Conservation (phyloP, 106 monocot species). For the Dendrobium chrysotoxum region DNA sequence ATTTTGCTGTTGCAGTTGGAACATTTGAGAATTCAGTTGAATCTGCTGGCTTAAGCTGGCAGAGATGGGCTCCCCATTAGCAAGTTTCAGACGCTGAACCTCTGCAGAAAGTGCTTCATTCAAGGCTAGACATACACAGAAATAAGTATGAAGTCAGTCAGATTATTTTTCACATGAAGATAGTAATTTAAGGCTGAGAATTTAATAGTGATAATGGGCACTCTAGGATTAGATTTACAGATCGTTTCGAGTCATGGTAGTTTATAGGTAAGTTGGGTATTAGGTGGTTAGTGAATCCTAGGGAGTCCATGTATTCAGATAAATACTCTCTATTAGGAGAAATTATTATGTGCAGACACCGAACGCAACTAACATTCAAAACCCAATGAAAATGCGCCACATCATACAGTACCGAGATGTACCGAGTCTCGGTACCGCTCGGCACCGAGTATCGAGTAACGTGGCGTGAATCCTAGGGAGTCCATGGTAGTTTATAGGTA, state of each 20-base stretch:
- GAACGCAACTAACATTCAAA: too few species aligned
- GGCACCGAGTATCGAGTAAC: too few species aligned
- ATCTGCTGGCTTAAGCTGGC: conserved; percentile 60
- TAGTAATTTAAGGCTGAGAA: not conserved
- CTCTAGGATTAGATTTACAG: too few species aligned
- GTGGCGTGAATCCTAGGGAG: too few species aligned
- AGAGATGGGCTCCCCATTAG: conserved; percentile 37
- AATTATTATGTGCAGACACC: too few species aligned
- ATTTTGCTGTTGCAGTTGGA: conserved; percentile 22
- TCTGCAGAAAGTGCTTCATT: conserved; percentile 71
- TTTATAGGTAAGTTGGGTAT: not conserved
- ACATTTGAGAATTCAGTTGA: conserved; percentile 47
- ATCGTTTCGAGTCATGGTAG: not conserved
- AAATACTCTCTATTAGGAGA: too few species aligned
- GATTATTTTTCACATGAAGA: not conserved
- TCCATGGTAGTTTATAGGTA: not conserved
- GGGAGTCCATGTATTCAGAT: not conserved
- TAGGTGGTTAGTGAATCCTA: not conserved
- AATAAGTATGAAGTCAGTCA: not conserved
- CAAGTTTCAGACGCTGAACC: conserved; percentile 77
- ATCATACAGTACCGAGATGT: too few species aligned
- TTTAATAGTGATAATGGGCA: not conserved
- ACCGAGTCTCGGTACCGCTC: too few species aligned
- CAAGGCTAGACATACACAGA: conserved; percentile 27
- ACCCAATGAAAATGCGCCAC: too few species aligned